Evolutionary conservation across 1,284 basidiomycete genomes (phyloP), one percentile per base, ranked within the genome.

Genomic region (Cryptococcus maquisensis): DNA sequence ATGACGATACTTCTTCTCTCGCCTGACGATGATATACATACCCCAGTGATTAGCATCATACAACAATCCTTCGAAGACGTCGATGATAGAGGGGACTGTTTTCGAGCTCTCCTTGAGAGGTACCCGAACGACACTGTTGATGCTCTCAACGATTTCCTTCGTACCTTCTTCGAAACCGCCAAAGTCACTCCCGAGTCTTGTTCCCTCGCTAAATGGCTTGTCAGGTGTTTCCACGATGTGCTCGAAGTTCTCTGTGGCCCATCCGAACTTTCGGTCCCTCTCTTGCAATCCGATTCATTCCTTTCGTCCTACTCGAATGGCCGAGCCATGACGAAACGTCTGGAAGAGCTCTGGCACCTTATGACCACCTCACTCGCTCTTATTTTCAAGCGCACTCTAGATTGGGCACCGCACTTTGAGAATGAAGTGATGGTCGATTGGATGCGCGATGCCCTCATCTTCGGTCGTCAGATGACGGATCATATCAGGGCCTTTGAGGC

Each of bases 401-500:
- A 79, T 20, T 98, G 93, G 93, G 83, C 94, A 0, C 75, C 79
- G 10, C 86, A 81, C 67, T 90, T 89, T 69, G 85, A 88, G 56
- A 84, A 84, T 65, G 82, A 85, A 28, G 84, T 86, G 51, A 95
- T 98, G 92, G 82, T 87, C 23, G 82, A 86, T 46, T 98, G 93
- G 93, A 96, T 98, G 94, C 84, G 92, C 57, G 94, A 97, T 71
- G 93, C 92, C 1, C 80, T 97, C 51, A 92, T 96, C 54, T 92
- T 95, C 68, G 90, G 87, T 15, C 79, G 87, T 61, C 87, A 91
- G 64, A 81, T 95, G 78, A 78, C 95, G 26, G 85, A 84, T 4
- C 85, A 90, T 63, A 83, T 90, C 69, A 79, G 84, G 39, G 82
- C 86, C 8, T 85, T 97, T 59, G 90, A 95, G 72, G 79, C 79